Evolutionary conservation across 2,329 filamentous ascomycete genomes (phyloP).

Genomic region (Coleophoma cylindrospora): DNA sequence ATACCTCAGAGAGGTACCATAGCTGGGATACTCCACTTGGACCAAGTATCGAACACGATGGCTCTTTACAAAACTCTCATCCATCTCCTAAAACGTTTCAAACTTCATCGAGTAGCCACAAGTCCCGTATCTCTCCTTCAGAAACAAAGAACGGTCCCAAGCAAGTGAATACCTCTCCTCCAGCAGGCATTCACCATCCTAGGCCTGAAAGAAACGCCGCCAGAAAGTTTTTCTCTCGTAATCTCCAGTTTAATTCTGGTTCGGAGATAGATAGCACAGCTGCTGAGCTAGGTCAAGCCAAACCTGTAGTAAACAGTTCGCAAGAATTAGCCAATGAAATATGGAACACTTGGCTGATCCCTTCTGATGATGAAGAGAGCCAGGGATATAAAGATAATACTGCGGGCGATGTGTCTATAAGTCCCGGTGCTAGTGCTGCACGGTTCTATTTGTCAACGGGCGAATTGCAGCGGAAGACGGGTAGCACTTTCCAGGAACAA

Average conservation of each 20-base stretch:
- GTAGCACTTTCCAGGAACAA: background rate
- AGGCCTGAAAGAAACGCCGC: constrained; percentile 16
- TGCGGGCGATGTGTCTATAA: constrained; percentile 8
- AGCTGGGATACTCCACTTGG: background rate
- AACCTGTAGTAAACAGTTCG: constrained; percentile 12
- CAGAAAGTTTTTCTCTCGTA: constrained; percentile 4
- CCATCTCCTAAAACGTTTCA: background rate
- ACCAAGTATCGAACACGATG: background rate
- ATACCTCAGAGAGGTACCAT: background rate
- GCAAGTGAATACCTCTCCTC: constrained; percentile 8
- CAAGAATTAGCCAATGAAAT: constrained; percentile 19
- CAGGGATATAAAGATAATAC: background rate
- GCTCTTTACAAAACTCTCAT: background rate
- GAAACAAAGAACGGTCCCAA: background rate
- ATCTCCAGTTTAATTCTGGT: constrained; percentile 14
- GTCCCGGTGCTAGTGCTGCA: constrained; percentile 17
- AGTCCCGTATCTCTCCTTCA: background rate
- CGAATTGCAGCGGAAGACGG: background rate
- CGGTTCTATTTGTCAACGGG: background rate
- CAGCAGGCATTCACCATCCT: constrained; percentile 19
- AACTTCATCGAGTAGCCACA: background rate
- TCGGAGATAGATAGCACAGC: constrained; percentile 15
- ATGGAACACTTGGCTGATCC: constrained; percentile 22
- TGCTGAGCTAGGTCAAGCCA: constrained; percentile 17
- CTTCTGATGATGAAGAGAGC: constrained; percentile 1